Evolutionary conservation across 805 yeast genomes (phyloP), one percentile per base, ranked within the genome.

Genomic region (Cyberlindnera saturnus): DNA sequence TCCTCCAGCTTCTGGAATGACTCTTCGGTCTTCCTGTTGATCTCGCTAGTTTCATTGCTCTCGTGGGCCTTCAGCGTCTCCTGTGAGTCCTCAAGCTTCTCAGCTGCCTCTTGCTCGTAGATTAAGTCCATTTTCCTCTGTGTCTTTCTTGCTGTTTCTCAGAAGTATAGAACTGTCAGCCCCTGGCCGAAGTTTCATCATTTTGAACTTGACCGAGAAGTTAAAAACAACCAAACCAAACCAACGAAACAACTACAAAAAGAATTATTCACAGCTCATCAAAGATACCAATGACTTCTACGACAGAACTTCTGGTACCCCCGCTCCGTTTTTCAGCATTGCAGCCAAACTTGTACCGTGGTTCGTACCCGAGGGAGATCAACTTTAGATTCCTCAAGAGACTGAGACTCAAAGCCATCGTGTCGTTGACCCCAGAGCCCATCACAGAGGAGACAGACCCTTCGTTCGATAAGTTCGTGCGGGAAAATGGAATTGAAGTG

Each of bases 341-440:
- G 3, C 86, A 83, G 53, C 78, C 84, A 2, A 69, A 74, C 39
- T 65, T 91, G 4, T 85, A 81, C 55, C 66, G 98, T 37, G 98
- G 98, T 0, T 83, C 95, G 1, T 86, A 85, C 53, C 98, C 98
- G 1, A 73, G 93, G 41, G 78, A 79, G 38, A 73, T 81, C 43
- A 90, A 88, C 57, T 71, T 76, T 47, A 71, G 81, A 8, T 93
- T 82, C 56, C 66, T 93, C 9, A 67, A 73, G 49, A 71, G 87
- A 30, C 70, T 90, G 29, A 65, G 74, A 34, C 69, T 93, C 43
- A 79, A 73, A 54, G 82, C 90, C 9, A 80, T 91, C 40, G 69
- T 91, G 6, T 82, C 95, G 5, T 59, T 93, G 41, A 83, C 93
- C 0, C 95, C 97, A 2, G 75, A 76, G 29, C 86, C 93, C 1